phyloP scores from a whole-genome alignment of 2,329 filamentous ascomycete species.

The Aspergillus neoniger region DNA sequence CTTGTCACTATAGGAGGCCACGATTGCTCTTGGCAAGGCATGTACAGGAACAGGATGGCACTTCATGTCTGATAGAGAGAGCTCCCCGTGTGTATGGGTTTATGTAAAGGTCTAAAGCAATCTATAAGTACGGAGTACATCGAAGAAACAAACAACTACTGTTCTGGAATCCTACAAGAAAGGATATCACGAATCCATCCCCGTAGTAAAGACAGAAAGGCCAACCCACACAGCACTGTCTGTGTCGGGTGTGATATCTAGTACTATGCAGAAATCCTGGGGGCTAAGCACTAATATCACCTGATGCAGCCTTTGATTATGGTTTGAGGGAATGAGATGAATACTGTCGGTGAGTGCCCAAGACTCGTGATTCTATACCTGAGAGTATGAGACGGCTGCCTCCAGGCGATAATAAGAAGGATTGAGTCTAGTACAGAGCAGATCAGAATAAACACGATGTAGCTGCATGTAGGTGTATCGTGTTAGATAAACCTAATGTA shows the following conservation, averaged over 20 bases:
- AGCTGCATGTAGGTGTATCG: slow-evolving; percentile 3
- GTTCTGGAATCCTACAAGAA: not conserved
- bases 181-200: not conserved
- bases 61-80: no score
- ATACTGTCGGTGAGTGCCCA: not conserved
- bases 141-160: not conserved
- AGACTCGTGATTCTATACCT: not conserved
- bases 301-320: not conserved
- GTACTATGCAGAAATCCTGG: not conserved
- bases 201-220: not conserved
- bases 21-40: not conserved
- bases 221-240: not conserved
- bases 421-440: not conserved
- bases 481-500: slow-evolving; percentile 2
- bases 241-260: not conserved
- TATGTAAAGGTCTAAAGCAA: not conserved
- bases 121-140: not conserved
- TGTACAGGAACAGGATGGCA: not conserved
- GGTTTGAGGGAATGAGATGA: not conserved
- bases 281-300: not conserved
- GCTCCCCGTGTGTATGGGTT: no score
- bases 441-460: slow-evolving; percentile 9
- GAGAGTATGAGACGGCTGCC: not conserved
- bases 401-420: not conserved
- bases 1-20: not conserved